phyloP scores from a whole-genome alignment of 768 basidiomycete genomes.

The Phanerodontia chrysosporium region DNA sequence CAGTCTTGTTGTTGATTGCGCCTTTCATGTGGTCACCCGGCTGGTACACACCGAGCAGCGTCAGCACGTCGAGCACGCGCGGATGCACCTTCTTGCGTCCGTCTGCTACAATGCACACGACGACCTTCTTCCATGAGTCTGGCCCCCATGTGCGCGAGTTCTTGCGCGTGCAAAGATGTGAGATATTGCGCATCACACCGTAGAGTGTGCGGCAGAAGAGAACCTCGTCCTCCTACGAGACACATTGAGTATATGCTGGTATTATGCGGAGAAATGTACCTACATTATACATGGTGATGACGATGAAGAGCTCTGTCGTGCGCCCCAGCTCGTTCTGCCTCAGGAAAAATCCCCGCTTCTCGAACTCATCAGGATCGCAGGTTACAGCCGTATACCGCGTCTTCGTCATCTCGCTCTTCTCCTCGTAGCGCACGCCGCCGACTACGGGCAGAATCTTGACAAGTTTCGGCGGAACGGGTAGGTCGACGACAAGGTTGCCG shows the following conservation, averaged over 20 bases:
- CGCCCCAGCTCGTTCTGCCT: slow-evolving; percentile 78
- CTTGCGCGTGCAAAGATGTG: slow-evolving; percentile 78
- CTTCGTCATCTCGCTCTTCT: slow-evolving; percentile 63
- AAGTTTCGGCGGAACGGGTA: slow-evolving; percentile 80
- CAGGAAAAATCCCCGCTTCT: slow-evolving; percentile 76
- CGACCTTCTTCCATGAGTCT: slow-evolving; percentile 97
- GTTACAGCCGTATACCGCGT: slow-evolving; percentile 87
- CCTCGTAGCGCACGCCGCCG: slow-evolving; percentile 7
- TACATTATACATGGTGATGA: slow-evolving; percentile 97
- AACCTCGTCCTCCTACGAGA: slow-evolving; percentile 74
- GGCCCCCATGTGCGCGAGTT: slow-evolving; percentile 94
- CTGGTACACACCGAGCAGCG: slow-evolving; percentile 92
- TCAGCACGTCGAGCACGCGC: slow-evolving; percentile 82
- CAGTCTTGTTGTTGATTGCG: slow-evolving; percentile 66
- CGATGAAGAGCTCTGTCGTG: slow-evolving; percentile 87
- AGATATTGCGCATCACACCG: slow-evolving; percentile 89
- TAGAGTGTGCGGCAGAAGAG: slow-evolving; percentile 91
- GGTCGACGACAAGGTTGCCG: slow-evolving; percentile 84
- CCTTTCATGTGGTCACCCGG: slow-evolving; percentile 58
- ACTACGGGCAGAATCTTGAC: slow-evolving; percentile 52
- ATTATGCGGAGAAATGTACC: slow-evolving; percentile 24
- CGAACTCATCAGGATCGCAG: slow-evolving; percentile 91
- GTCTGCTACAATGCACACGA: slow-evolving; percentile 89
- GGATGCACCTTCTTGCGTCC: slow-evolving; percentile 81
- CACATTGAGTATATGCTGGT: not conserved